These are phyloP conservation scores for Vaccinium myrtillus DNA, from an alignment of 148 eudicot genomes.

Conservation along the genomic window DNA sequence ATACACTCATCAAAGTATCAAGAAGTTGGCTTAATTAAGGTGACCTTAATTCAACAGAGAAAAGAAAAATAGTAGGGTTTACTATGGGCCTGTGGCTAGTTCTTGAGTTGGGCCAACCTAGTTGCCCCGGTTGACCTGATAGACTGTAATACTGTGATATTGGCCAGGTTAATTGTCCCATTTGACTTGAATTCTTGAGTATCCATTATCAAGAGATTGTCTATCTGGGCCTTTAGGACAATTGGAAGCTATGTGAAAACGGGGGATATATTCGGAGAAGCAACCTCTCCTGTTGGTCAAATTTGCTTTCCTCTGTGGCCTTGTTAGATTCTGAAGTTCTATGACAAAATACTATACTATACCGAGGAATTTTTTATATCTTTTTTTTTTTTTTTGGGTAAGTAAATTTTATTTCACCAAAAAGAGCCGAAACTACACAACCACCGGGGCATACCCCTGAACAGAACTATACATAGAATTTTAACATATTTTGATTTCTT, in stretches of 20 bases:
- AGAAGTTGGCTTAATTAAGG: background rate
- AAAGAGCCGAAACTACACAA: no score
- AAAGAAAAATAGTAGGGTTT: background rate
- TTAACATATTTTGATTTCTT: no score
- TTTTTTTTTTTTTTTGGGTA: no score
- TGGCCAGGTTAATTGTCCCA: background rate
- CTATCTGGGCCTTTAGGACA: background rate
- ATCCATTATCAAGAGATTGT: background rate
- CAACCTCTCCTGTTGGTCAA: background rate
- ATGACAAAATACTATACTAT: background rate
- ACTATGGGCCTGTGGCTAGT: background rate
- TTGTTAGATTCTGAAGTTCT: background rate
- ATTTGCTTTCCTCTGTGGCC: background rate
- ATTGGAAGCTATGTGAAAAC: background rate
- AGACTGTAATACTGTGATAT: background rate
- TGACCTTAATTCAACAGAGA: background rate
- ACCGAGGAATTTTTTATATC: background rate
- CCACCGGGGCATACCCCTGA: no score
- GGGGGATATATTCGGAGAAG: background rate
- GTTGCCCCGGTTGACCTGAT: background rate
- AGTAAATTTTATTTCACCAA: no score
- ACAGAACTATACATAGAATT: no score
- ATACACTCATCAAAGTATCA: background rate
- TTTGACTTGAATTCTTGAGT: background rate
- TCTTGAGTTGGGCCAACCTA: background rate